These are phyloP conservation scores for Tylopilus intermedius DNA, from an alignment of 768 basidiomycete species.

Conservation along the genomic window DNA sequence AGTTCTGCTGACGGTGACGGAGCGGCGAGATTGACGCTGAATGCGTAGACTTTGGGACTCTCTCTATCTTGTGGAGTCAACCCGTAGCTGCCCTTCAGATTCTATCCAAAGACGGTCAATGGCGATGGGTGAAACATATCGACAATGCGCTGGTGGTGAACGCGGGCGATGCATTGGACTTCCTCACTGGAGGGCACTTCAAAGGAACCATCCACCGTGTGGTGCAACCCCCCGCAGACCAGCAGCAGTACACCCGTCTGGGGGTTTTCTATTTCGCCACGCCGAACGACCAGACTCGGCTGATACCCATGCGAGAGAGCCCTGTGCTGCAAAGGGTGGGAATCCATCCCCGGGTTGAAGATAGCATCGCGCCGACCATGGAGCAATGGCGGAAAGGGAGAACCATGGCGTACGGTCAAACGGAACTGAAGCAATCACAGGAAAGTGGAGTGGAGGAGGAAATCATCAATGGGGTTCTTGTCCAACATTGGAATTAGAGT, in stretches of 20 bases:
- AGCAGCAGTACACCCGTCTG: conserved; percentile 44
- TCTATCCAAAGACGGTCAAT: conserved; percentile 44
- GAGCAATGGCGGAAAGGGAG: conserved; percentile 49
- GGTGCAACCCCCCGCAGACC: conserved; percentile 53
- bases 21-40: not conserved
- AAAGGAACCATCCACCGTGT: conserved; percentile 59
- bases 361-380: conserved; percentile 45
- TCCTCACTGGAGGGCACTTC: conserved; percentile 58
- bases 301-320: conserved; percentile 44
- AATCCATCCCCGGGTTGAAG: conserved; percentile 34
- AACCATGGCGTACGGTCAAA: conserved; percentile 49
- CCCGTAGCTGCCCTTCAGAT: conserved; percentile 58
- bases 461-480: conserved; percentile 47
- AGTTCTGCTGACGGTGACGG: too few species aligned
- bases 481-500: conserved; percentile 50
- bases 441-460: conserved; percentile 51
- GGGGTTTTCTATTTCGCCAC: conserved; percentile 57
- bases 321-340: conserved; percentile 46
- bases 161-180: conserved; percentile 54
- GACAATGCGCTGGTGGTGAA: conserved; percentile 60
- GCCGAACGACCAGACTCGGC: conserved; percentile 45
- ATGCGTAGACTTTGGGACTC: conserved; percentile 44
- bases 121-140: conserved; percentile 57
- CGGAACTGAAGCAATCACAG: conserved; percentile 35
- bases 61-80: conserved; percentile 59